These are phyloP conservation scores for Populus hybrid DNA, from an alignment of 441 rosid genomes.

Conservation along the genomic window DNA sequence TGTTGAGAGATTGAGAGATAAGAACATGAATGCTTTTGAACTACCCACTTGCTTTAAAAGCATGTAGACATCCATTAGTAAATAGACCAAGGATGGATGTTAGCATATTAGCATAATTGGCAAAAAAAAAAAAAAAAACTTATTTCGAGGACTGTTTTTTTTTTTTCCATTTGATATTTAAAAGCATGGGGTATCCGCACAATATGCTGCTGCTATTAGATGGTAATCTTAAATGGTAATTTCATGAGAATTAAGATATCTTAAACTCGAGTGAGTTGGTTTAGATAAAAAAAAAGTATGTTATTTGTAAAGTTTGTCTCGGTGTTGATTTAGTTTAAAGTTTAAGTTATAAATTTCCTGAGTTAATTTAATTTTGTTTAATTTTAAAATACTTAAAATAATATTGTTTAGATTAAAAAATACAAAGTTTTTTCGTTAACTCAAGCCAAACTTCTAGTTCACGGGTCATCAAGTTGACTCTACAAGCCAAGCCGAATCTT, in stretches of 20 bases:
- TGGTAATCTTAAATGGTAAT: background rate
- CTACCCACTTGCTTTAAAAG: slow-evolving; percentile 10
- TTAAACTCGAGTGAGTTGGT: background rate
- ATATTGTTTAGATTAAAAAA: too few relatives aligned
- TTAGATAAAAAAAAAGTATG: background rate
- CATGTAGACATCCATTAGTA: background rate
- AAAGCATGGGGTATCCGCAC: too few relatives aligned
- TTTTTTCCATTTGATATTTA: background rate
- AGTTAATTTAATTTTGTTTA: too few relatives aligned
- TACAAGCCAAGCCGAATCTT: too few relatives aligned
- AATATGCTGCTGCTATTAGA: background rate
- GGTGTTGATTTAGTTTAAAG: too few relatives aligned
- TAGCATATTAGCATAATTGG: background rate
- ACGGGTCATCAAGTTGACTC: too few relatives aligned
- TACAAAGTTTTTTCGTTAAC: too few relatives aligned
- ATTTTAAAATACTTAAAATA: too few relatives aligned
- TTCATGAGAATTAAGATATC: background rate
- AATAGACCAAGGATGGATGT: background rate
- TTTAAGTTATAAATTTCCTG: too few relatives aligned
- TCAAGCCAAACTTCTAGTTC: accelerated
- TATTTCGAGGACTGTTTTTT: background rate
- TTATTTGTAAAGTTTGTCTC: too few relatives aligned
- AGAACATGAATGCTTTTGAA: slow-evolving; percentile 11
- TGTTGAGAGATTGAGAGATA: background rate
- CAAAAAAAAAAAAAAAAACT: background rate